Percentiles rank a stretch among this genome's conserved stretches.
Evolutionary conservation across 352 stramenopile genomes (phyloP).

Genomic region (Pythium volutum): DNA sequence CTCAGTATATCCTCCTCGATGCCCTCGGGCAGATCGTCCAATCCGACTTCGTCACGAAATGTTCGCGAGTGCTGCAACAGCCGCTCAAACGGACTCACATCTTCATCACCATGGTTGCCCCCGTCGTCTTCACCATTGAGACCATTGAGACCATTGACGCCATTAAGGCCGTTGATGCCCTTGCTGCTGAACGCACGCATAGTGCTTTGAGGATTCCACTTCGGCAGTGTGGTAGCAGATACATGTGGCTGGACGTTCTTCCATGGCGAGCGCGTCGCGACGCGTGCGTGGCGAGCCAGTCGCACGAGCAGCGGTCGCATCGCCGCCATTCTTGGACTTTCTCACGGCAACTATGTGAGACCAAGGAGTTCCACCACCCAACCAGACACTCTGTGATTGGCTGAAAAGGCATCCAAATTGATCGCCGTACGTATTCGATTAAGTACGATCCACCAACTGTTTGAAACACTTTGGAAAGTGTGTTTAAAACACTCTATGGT

Average conservation of each 20-base stretch:
- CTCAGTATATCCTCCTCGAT: slow-evolving; percentile 19
- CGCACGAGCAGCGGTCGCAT: slow-evolving; percentile 18
- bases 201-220: not conserved
- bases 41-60: slow-evolving; percentile 36
- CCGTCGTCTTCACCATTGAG: slow-evolving; percentile 21
- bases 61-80: slow-evolving; percentile 65
- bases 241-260: not conserved
- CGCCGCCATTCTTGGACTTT: slow-evolving; percentile 11
- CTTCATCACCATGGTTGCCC: slow-evolving; percentile 10
- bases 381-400: not conserved
- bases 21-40: slow-evolving; percentile 20
- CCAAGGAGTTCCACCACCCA: slow-evolving; percentile 7
- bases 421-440: not conserved
- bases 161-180: slow-evolving; percentile 5
- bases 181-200: slow-evolving; percentile 18
- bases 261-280: slow-evolving; percentile 1
- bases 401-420: not conserved
- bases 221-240: not conserved
- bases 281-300: slow-evolving; percentile 7
- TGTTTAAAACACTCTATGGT: slow-evolving; percentile 17
- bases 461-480: not conserved
- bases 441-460: slow-evolving; percentile 2
- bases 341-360: not conserved
- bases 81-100: slow-evolving; percentile 59
- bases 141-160: slow-evolving; percentile 12